A percentile compares a stretch with the other conserved stretches of the same genome.
Conservation (phyloP, 2,329 filamentous ascomycete species). For the Daldinia eschscholtzii region DNA sequence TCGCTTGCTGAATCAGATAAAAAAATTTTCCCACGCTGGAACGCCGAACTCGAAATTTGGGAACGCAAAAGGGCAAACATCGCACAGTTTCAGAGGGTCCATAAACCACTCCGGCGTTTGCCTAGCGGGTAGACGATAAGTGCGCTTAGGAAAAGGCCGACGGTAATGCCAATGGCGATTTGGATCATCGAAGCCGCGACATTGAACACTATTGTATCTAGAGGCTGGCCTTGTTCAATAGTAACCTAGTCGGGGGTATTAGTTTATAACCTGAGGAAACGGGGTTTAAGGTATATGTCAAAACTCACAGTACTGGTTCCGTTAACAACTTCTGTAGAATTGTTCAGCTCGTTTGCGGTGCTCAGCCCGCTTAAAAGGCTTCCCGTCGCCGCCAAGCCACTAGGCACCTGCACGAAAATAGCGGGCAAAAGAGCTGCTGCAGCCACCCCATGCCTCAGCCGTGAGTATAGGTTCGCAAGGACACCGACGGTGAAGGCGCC, state of each 20-base stretch:
- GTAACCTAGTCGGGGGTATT: slow-evolving; percentile 40
- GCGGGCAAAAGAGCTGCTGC: slow-evolving; percentile 62
- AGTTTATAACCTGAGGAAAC: slow-evolving; percentile 22
- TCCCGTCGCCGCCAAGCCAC: slow-evolving; percentile 61
- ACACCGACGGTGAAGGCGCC: slow-evolving; percentile 82
- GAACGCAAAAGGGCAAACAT: slow-evolving; percentile 12
- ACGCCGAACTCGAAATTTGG: slow-evolving; percentile 26
- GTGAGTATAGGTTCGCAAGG: slow-evolving; percentile 82
- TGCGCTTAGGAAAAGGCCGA: slow-evolving; percentile 64
- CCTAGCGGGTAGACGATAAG: slow-evolving; percentile 64
- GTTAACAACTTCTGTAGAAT: slow-evolving; percentile 53
- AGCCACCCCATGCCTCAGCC: slow-evolving; percentile 65
- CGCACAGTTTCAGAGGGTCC: slow-evolving; percentile 57
- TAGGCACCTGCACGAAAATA: slow-evolving; percentile 64
- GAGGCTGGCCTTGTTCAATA: slow-evolving; percentile 50
- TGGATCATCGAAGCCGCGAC: slow-evolving; percentile 65
- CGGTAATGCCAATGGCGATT: slow-evolving; percentile 65
- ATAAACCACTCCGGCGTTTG: slow-evolving; percentile 63
- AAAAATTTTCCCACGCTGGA: slow-evolving; percentile 21
- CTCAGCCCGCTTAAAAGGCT: slow-evolving; percentile 61
- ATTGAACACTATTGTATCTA: slow-evolving; percentile 58
- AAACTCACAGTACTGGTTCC: slow-evolving; percentile 52
- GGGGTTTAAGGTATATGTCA: neutral
- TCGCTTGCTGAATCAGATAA: slow-evolving; percentile 35
- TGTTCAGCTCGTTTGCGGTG: slow-evolving; percentile 60